Percentiles rank a stretch among this genome's conserved stretches.
Evolutionary conservation across 1,139 yeast genomes (phyloP).

Genomic region (Debaryomyces psychrophilus): DNA sequence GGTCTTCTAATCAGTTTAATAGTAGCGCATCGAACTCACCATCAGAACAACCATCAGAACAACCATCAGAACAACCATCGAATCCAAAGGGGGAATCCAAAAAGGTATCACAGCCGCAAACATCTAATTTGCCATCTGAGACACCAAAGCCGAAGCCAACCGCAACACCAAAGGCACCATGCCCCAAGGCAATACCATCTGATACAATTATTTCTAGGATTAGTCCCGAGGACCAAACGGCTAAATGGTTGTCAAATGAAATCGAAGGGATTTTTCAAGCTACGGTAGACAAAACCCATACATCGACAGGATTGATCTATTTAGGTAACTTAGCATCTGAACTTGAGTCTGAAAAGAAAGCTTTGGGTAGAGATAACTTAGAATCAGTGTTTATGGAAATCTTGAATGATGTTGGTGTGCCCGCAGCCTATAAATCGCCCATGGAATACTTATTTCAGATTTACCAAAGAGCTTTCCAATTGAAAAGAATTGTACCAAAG

Average conservation of each 20-base stretch:
- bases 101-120: conserved; percentile 7
- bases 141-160: conserved; percentile 2
- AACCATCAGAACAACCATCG: background rate
- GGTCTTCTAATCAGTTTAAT: conserved; percentile 3
- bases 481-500: conserved; percentile 44
- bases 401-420: conserved; percentile 55
- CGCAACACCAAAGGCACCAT: conserved; percentile 10
- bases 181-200: conserved; percentile 5
- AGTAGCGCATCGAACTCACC: background rate
- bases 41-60: background rate
- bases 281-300: conserved; percentile 23
- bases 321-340: conserved; percentile 45
- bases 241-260: conserved; percentile 33
- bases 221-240: conserved; percentile 24
- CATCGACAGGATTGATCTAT: conserved; percentile 23
- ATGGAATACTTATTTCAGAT: conserved; percentile 50
- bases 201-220: conserved; percentile 10
- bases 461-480: conserved; percentile 43
- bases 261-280: conserved; percentile 47
- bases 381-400: conserved; percentile 60
- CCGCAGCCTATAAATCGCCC: conserved; percentile 32
- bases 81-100: conserved; percentile 7
- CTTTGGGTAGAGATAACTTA: conserved; percentile 30
- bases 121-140: conserved; percentile 4
- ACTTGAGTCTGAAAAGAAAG: conserved; percentile 29